Evolutionary conservation across 2,329 filamentous ascomycete species (phyloP), one percentile per base, ranked within the genome.

Genomic region (Ciborinia camelliae): DNA sequence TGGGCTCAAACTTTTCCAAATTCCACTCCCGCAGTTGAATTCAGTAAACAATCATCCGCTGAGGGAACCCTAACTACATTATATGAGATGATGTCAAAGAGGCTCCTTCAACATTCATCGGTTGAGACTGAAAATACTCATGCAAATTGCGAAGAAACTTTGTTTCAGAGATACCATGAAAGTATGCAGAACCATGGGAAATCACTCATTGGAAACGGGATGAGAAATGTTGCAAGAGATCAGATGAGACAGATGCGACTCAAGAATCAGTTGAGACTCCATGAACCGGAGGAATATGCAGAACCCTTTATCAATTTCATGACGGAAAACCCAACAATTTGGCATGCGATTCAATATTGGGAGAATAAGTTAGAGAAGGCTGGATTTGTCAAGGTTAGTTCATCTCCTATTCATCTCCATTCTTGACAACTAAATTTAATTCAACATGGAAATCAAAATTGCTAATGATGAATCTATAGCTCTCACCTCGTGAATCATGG

Each of bases 291-390:
- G 72, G 82, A 82, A 66, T 96, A 92, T 76, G 90, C 91, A 10
- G 82, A 92, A 77, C 91, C 92, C 0, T 97, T 96, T 76, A 89
- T 90, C 75, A 84, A 91, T 61, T 98, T 97, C 75, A 84, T 98
- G 80, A 90, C 87, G 52, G 84, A 90, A 68, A 97, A 97, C 75
- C 95, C 95, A 0, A 98, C 95, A 10, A 86, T 97, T 54, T 99
- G 96, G 77, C 95, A 99, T 74, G 87, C 91, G 1, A 92, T 97
- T 35, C 84, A 87, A 65, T 86, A 91, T 71, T 91, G 97, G 75
- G 87, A 89, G 72, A 81, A 82, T 65, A 88, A 92, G 73, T 83
- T 97, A 55, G 81, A 84, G 68, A 82, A 85, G 47, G 81, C 86
- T 45, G 94, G 92, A 52, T 99, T 90, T 78, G 84, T 82, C 66